Evolutionary conservation across 441 rosid genomes (phyloP).

Genomic region (Brassica balearica): DNA sequence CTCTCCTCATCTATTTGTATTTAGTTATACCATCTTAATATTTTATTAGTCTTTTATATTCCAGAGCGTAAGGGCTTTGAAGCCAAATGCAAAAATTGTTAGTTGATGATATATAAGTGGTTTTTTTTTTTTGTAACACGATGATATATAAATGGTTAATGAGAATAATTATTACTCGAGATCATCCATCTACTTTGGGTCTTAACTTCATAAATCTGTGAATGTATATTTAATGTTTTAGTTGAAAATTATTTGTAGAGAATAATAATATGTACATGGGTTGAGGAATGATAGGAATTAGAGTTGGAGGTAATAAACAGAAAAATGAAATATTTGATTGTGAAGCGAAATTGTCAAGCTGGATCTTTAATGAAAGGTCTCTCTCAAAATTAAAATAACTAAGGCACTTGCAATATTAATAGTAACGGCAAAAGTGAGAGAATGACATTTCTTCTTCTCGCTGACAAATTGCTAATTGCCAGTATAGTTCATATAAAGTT

Average conservation of each 20-base stretch:
- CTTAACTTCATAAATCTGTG: background rate
- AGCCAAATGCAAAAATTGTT: conserved; percentile 4
- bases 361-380: conserved; percentile 50
- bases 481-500: background rate
- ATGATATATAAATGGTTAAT: background rate
- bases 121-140: too few relatives aligned
- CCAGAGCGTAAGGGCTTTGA: background rate
- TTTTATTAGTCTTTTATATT: background rate
- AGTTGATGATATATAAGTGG: background rate
- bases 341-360: conserved; percentile 42
- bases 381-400: conserved; percentile 46
- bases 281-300: background rate
- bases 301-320: conserved; percentile 20
- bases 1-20: conserved; percentile 11
- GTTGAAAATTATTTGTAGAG: background rate
- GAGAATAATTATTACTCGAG: background rate
- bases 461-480: conserved; percentile 21
- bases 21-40: background rate
- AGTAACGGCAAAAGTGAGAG: conserved; percentile 43
- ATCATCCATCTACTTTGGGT: background rate
- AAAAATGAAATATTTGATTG: conserved; percentile 16
- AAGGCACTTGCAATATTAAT: conserved; percentile 42
- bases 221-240: background rate
- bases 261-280: background rate
- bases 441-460: conserved; percentile 43